These are phyloP conservation scores for Claviceps sp. DNA, from an alignment of 2,329 filamentous ascomycete species.

Conservation along the genomic window DNA sequence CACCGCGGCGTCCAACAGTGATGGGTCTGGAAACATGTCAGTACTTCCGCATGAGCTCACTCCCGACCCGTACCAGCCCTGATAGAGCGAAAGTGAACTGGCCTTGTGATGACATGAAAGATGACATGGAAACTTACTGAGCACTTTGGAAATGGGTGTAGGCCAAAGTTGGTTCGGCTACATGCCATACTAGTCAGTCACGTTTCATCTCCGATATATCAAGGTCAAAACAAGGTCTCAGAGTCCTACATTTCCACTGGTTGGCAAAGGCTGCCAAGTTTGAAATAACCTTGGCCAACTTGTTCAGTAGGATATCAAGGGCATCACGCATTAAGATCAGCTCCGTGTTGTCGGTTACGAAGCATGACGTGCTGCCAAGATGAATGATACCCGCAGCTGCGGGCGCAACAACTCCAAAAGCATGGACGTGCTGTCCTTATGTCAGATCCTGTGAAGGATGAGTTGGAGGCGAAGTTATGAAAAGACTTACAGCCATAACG, in stretches of 20 bases:
- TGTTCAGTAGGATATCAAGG: conserved; percentile 61
- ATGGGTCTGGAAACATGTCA: conserved; percentile 6
- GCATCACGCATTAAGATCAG: conserved; percentile 53
- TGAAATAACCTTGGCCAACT: conserved; percentile 64
- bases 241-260: conserved; percentile 46
- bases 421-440: conserved; percentile 46
- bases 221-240: conserved; percentile 1
- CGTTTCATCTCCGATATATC: background rate
- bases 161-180: conserved; percentile 49
- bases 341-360: conserved; percentile 61
- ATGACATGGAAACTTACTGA: conserved; percentile 17
- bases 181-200: background rate
- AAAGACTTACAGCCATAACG: conserved; percentile 41
- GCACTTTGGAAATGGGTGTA: conserved; percentile 63
- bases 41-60: background rate
- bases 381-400: conserved; percentile 77
- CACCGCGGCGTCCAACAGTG: conserved; percentile 9
- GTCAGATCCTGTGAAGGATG: conserved; percentile 11
- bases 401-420: conserved; percentile 60
- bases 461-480: background rate
- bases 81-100: background rate
- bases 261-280: conserved; percentile 62
- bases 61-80: background rate
- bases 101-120: background rate
- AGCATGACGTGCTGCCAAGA: conserved; percentile 31